A percentile compares a stretch with the other conserved stretches of the same genome.
Conservation (phyloP, 352 stramenopile genomes). For the Pythium scleroteichum region DNA sequence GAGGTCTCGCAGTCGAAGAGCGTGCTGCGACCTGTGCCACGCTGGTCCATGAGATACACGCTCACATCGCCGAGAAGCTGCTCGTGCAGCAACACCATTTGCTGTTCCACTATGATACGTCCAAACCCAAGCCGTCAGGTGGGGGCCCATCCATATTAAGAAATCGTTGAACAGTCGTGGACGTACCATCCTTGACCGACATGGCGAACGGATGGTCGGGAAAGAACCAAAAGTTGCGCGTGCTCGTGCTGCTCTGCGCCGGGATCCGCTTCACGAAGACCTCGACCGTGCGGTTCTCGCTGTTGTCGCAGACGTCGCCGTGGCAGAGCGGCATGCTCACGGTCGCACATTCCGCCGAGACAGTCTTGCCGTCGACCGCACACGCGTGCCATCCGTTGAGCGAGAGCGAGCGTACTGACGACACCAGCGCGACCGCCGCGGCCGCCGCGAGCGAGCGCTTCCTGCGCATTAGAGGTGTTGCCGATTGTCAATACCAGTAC, state of each 20-base stretch:
- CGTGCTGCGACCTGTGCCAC: constrained; percentile 29
- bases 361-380: background rate
- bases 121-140: too few relatives aligned
- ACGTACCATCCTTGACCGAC: constrained; percentile 17
- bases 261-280: constrained; percentile 32
- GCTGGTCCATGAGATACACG: constrained; percentile 35
- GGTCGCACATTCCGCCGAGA: constrained; percentile 23
- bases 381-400: constrained; percentile 24
- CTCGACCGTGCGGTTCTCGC: constrained; percentile 21
- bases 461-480: constrained; percentile 3
- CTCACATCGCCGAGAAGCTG: constrained; percentile 23
- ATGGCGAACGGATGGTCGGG: constrained; percentile 21
- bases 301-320: constrained; percentile 20
- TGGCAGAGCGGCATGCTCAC: constrained; percentile 29
- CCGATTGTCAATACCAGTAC: too few relatives aligned
- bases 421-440: background rate
- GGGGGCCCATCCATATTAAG: background rate
- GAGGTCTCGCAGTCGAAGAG: constrained; percentile 26
- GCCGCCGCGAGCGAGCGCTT: background rate
- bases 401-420: background rate
- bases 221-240: constrained; percentile 23
- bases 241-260: constrained; percentile 13
- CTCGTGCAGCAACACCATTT: constrained; percentile 27
- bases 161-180: background rate
- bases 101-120: constrained; percentile 9